Conservation (phyloP, 805 yeast genomes). For the Vanderwaltozyma yarrowii region DNA sequence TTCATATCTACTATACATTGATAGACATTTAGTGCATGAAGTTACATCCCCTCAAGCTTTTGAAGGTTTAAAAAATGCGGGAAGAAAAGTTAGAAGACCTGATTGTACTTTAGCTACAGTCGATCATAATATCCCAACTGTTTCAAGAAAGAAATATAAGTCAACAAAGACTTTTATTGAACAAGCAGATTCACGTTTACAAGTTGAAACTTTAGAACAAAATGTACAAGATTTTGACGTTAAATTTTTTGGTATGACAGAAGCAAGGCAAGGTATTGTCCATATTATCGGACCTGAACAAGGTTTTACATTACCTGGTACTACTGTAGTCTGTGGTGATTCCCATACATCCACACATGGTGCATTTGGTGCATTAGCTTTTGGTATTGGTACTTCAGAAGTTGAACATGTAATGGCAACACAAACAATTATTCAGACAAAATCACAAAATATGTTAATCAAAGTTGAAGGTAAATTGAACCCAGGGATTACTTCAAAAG, state of each 20-base stretch:
- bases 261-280: slow-evolving; percentile 93
- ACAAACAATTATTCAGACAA: slow-evolving; percentile 88
- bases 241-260: slow-evolving; percentile 90
- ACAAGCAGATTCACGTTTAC: slow-evolving; percentile 85
- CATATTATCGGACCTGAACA: slow-evolving; percentile 99
- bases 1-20: slow-evolving; percentile 80
- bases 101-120: slow-evolving; percentile 94
- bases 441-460: slow-evolving; percentile 93
- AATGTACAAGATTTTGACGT: slow-evolving; percentile 86
- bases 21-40: slow-evolving; percentile 95
- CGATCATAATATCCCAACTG: slow-evolving; percentile 95
- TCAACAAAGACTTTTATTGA: slow-evolving; percentile 70
- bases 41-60: slow-evolving; percentile 99
- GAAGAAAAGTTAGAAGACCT: slow-evolving; percentile 78
- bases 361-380: slow-evolving; percentile 94
- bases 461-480: slow-evolving; percentile 71
- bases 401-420: slow-evolving; percentile 98
- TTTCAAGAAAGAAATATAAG: slow-evolving; percentile 68
- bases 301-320: slow-evolving; percentile 96
- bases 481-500: slow-evolving; percentile 93
- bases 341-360: slow-evolving; percentile 99
- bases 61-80: slow-evolving; percentile 85
- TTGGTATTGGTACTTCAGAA: slow-evolving; percentile 98
- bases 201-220: slow-evolving; percentile 84
- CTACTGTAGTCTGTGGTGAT: slow-evolving; percentile 98